phyloP scores from a whole-genome alignment of 2,329 filamentous ascomycete species.

The Fusarium albosuccineum region DNA sequence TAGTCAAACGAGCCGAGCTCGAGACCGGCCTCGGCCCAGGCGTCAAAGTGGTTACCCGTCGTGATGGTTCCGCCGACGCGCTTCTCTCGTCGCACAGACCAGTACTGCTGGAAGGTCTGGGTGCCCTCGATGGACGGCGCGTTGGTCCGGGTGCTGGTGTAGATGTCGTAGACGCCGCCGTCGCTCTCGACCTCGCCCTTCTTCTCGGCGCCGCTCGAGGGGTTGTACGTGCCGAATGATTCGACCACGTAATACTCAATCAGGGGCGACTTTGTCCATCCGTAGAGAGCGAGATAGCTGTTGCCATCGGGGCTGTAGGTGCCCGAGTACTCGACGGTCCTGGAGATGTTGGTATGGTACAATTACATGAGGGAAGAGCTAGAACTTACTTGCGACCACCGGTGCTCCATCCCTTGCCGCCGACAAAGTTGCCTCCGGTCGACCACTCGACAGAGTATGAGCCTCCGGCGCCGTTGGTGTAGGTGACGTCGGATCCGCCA shows the following conservation, averaged over 20 bases:
- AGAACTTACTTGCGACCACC: constrained; percentile 54
- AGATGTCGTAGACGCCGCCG: constrained; percentile 54
- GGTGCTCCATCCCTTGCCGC: constrained; percentile 39
- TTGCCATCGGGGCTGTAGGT: constrained; percentile 51
- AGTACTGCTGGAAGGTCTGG: constrained; percentile 64
- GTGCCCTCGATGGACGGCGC: constrained; percentile 62
- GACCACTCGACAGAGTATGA: constrained; percentile 60
- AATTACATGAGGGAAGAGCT: neutral
- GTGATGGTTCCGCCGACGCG: constrained; percentile 63
- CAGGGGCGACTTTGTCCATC: constrained; percentile 54
- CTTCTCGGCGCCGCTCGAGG: constrained; percentile 47
- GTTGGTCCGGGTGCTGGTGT: constrained; percentile 53
- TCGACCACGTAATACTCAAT: constrained; percentile 57
- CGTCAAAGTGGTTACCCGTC: constrained; percentile 63
- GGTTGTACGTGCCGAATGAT: constrained; percentile 54
- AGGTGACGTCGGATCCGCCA: constrained; percentile 57
- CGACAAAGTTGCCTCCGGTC: constrained; percentile 46
- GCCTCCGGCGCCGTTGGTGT: constrained; percentile 58
- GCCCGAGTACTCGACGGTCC: constrained; percentile 42
- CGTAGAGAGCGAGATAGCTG: constrained; percentile 55
- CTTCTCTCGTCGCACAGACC: constrained; percentile 63
- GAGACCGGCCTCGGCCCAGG: constrained; percentile 62
- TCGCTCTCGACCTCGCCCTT: constrained; percentile 52
- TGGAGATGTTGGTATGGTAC: neutral
- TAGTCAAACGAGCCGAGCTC: constrained; percentile 63